These are phyloP conservation scores for Pisolithus tinctorius DNA, from an alignment of 768 basidiomycete species.

Conservation along the genomic window DNA sequence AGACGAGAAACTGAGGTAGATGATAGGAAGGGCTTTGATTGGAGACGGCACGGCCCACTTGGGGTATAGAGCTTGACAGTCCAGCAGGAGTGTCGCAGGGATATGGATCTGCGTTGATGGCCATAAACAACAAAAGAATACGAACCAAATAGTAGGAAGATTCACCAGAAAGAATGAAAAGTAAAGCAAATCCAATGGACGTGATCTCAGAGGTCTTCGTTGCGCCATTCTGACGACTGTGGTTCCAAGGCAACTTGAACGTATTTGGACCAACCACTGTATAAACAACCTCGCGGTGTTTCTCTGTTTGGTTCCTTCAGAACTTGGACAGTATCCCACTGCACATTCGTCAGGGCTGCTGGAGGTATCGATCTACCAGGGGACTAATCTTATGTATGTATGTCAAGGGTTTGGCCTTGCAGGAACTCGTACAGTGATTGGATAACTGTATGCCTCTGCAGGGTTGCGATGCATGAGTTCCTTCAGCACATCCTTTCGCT, in stretches of 20 bases:
- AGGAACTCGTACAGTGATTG: too few relatives aligned
- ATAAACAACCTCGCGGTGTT: too few relatives aligned
- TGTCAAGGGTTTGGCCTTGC: too few relatives aligned
- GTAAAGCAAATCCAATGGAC: constrained; percentile 63
- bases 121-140: neutral
- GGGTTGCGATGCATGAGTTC: too few relatives aligned
- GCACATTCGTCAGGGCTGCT: too few relatives aligned
- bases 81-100: constrained; percentile 60
- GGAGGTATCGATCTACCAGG: too few relatives aligned
- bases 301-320: too few relatives aligned
- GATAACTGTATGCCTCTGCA: too few relatives aligned
- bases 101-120: constrained; percentile 47
- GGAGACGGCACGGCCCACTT: constrained; percentile 40
- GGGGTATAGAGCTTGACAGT: constrained; percentile 65
- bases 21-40: constrained; percentile 37
- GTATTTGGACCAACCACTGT: neutral
- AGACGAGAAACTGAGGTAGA: constrained; percentile 51
- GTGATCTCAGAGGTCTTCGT: constrained; percentile 38
- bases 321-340: too few relatives aligned
- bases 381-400: too few relatives aligned
- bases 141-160: neutral
- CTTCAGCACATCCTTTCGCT: too few relatives aligned
- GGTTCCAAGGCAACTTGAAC: neutral
- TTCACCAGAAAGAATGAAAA: constrained; percentile 64
- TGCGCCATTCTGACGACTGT: constrained; percentile 6